Base-by-base conservation (phyloP, 2,329 filamentous ascomycete genomes). In the Pseudopithomyces maydicus region DNA sequence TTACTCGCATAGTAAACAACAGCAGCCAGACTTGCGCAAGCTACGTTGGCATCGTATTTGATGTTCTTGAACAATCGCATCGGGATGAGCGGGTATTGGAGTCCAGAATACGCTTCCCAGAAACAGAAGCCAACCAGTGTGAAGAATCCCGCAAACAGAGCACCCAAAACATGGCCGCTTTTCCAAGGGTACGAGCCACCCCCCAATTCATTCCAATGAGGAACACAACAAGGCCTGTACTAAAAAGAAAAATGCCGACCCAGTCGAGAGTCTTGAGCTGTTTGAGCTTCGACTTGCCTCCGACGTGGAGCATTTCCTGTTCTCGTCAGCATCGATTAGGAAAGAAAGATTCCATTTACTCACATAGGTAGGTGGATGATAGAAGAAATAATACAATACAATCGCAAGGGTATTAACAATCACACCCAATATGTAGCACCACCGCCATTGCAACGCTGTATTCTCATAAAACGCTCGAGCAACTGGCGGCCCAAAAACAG, bases 141-240 rank as follows among this genome's bases (percentile, higher is more conserved):
- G 15, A 65, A 62, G 47, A 73, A 66, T 1, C 74, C 75, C 23
- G 63, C 63, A 36, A 75, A 65, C 3, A 77, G 57, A 2, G 75
- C 69, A 2, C 74, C 71, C 6, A 76, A 67, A 1, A 74, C 74
- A 22, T 74, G 70, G 11, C 64, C 69, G 20, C 66, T 70, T 36
- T 64, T 64, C 76, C 76, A 78, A 2, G 73, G 64, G 55, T 73
- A 76, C 20, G 65, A 57, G 2, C 61, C 66, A n/a, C 75, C 74
- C 74, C 75, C 73, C 72, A 81, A 22, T 78, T 79, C 52, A 82
- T 70, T 5, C 80, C 80, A 59, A 82, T 78, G 8, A 82, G 68
- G 53, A 82, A 76, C 0, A 82, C 68, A 5, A 77, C 77, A 2
- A 81, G 75, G 3, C 80, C 79, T 5, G 74, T 74, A 8, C 77